A percentile compares a stretch with the other conserved stretches of the same genome.
phyloP scores from a whole-genome alignment of 805 yeast species.

The Hanseniaspora clermontiae region DNA sequence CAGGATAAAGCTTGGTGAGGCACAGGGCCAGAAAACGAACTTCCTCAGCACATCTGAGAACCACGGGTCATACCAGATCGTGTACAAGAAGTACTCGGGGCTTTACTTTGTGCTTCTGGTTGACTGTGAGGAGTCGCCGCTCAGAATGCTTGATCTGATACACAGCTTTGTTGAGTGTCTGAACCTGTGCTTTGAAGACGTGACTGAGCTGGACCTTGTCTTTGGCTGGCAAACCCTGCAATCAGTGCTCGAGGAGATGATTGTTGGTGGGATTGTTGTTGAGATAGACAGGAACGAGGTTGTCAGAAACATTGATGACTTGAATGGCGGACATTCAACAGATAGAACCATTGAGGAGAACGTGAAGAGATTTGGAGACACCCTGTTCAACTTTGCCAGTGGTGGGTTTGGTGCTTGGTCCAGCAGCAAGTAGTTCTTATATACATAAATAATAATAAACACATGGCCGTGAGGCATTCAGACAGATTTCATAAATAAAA shows the following conservation, averaged over 20 bases:
- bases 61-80: conserved; percentile 70
- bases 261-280: conserved; percentile 96
- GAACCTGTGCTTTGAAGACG: conserved; percentile 85
- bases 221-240: conserved; percentile 97
- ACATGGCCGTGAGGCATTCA: too few species aligned
- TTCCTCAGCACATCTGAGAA: conserved; percentile 27
- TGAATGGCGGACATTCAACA: conserved; percentile 18
- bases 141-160: conserved; percentile 84
- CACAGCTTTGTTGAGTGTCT: conserved; percentile 94
- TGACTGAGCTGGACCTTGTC: conserved; percentile 90
- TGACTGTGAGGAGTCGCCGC: conserved; percentile 88
- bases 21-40: conserved; percentile 27
- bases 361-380: conserved; percentile 21
- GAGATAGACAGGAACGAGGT: conserved; percentile 77
- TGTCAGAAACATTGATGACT: conserved; percentile 64
- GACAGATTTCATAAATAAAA: too few species aligned
- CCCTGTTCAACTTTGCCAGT: conserved; percentile 26
- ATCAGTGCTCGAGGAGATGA: conserved; percentile 78
- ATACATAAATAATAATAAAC: too few species aligned
- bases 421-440: conserved; percentile 20
- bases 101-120: conserved; percentile 91
- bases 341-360: conserved; percentile 22
- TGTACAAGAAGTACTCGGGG: conserved; percentile 89
- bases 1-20: conserved; percentile 2
- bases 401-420: conserved; percentile 29